Percentiles rank a stretch among this genome's conserved stretches.
Conservation (phyloP, 164 flowering plant species). For the Magnolia changhungtana region DNA sequence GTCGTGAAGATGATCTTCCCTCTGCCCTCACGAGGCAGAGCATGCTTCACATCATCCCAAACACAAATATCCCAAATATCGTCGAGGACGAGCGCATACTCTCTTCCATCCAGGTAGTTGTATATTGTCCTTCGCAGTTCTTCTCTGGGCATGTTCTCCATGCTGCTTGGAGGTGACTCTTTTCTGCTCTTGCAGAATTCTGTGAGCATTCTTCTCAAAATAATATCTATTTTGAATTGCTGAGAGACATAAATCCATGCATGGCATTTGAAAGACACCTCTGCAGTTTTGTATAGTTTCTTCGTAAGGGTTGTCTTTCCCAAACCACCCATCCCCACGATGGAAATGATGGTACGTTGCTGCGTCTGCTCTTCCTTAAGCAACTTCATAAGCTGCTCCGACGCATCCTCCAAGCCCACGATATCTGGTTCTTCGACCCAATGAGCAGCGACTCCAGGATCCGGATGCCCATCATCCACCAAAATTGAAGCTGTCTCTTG, state of each 20-base stretch:
- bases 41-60: conserved; percentile 37
- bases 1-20: conserved; percentile 43
- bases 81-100: conserved; percentile 45
- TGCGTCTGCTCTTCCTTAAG: background rate
- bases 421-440: conserved; percentile 1
- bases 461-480: background rate
- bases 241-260: background rate
- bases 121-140: conserved; percentile 36
- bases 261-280: background rate
- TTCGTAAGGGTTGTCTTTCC: background rate
- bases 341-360: background rate
- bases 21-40: conserved; percentile 35
- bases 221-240: background rate
- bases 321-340: background rate
- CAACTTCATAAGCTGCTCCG: background rate
- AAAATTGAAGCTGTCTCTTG: no score
- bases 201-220: background rate
- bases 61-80: conserved; percentile 44
- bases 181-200: background rate
- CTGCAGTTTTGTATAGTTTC: background rate
- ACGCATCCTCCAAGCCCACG: background rate
- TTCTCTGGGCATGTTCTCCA: background rate
- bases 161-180: background rate
- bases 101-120: conserved; percentile 25
- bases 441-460: background rate